These are phyloP conservation scores for Russula griseocarnosa DNA, from an alignment of 768 basidiomycete genomes.

Conservation along the genomic window DNA sequence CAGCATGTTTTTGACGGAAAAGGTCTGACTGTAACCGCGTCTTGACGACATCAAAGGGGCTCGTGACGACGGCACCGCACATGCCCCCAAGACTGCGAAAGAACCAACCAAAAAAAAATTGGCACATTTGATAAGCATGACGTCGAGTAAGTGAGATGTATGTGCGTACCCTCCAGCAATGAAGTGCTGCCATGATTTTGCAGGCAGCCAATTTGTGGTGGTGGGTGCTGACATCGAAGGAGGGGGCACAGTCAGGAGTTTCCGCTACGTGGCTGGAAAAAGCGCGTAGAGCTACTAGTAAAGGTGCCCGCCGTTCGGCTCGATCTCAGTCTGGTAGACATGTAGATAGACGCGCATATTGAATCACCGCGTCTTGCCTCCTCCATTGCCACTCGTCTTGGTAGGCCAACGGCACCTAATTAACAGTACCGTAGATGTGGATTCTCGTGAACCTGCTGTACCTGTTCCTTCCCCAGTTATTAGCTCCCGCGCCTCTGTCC, in stretches of 20 bases:
- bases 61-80: constrained; percentile 95
- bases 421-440: neutral
- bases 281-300: too few species aligned
- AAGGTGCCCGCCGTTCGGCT: too few species aligned
- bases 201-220: constrained; percentile 43
- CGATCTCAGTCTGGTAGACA: too few species aligned
- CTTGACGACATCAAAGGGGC: constrained; percentile 97
- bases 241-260: constrained; percentile 9
- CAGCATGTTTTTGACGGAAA: constrained; percentile 50
- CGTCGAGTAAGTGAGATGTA: neutral
- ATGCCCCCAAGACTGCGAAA: constrained; percentile 80
- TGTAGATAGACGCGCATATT: neutral
- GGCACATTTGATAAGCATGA: neutral
- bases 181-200: constrained; percentile 82
- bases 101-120: neutral
- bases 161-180: constrained; percentile 76
- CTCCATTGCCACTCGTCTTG: constrained; percentile 8
- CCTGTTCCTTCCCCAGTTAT: neutral
- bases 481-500: neutral
- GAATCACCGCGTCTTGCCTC: constrained; percentile 12
- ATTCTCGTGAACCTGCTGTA: neutral
- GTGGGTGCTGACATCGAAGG: constrained; percentile 25
- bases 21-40: constrained; percentile 92
- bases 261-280: neutral
- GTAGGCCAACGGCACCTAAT: neutral